Evolutionary conservation across 768 basidiomycete genomes (phyloP).

Genomic region (Mycena haematopus): DNA sequence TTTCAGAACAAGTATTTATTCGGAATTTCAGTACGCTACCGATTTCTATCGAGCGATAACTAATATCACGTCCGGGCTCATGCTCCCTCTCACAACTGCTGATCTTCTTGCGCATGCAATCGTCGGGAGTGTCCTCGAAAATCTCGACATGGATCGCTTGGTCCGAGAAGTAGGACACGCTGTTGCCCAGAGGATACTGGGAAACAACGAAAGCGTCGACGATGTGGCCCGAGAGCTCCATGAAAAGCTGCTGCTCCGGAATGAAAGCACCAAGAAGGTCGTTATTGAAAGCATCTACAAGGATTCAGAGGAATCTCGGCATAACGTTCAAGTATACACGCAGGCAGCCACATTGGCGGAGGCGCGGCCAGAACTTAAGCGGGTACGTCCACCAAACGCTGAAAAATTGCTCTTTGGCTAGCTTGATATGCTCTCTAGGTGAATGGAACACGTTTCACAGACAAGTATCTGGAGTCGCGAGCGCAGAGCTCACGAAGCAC

Average conservation of each 20-base stretch:
- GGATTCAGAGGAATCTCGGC: slow-evolving; percentile 84
- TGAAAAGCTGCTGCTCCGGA: slow-evolving; percentile 86
- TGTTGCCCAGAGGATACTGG: slow-evolving; percentile 90
- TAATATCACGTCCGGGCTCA: slow-evolving; percentile 90
- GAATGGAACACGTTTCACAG: slow-evolving; percentile 94
- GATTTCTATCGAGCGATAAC: slow-evolving; percentile 96
- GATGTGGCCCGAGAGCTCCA: slow-evolving; percentile 95
- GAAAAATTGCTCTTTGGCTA: slow-evolving; percentile 17
- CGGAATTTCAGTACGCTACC: slow-evolving; percentile 71
- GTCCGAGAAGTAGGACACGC: slow-evolving; percentile 94
- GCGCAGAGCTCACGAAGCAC: slow-evolving; percentile 61
- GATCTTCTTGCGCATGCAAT: slow-evolving; percentile 95
- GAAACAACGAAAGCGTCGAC: slow-evolving; percentile 94
- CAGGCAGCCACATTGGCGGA: slow-evolving; percentile 72
- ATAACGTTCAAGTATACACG: slow-evolving; percentile 89
- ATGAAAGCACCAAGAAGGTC: slow-evolving; percentile 97
- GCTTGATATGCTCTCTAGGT: slow-evolving; percentile 58
- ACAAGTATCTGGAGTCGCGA: slow-evolving; percentile 88
- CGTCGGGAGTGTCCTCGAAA: slow-evolving; percentile 95
- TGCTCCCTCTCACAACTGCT: slow-evolving; percentile 95
- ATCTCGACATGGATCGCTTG: slow-evolving; percentile 96
- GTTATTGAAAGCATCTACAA: slow-evolving; percentile 97
- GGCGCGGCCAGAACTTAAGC: slow-evolving; percentile 79
- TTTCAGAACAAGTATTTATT: slow-evolving; percentile 5
- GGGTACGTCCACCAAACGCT: slow-evolving; percentile 53